These are phyloP conservation scores for Diddensiella transvaalensis DNA, from an alignment of 805 yeast species.

Conservation along the genomic window DNA sequence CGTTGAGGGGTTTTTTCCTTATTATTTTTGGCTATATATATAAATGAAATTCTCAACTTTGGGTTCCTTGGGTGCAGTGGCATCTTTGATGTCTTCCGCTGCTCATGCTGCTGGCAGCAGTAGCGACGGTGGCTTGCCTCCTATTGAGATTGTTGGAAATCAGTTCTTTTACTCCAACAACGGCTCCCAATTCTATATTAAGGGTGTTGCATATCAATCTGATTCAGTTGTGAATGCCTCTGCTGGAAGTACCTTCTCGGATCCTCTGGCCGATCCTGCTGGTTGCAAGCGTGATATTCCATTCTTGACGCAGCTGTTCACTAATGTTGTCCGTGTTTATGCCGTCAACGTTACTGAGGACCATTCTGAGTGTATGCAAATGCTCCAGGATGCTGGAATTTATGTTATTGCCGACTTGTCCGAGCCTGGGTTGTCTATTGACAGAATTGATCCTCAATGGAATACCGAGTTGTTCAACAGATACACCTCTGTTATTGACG, in stretches of 20 bases:
- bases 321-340: slow-evolving; percentile 82
- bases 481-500: slow-evolving; percentile 79
- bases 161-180: slow-evolving; percentile 70
- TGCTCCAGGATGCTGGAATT: slow-evolving; percentile 78
- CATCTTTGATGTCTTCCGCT: slow-evolving; percentile 3
- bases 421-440: slow-evolving; percentile 76
- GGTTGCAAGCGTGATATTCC: slow-evolving; percentile 81
- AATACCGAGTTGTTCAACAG: slow-evolving; percentile 64
- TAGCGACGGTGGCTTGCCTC: slow-evolving; percentile 33
- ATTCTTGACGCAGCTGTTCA: slow-evolving; percentile 60
- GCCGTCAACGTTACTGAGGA: slow-evolving; percentile 68
- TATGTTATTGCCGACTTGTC: slow-evolving; percentile 88
- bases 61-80: slow-evolving; percentile 16
- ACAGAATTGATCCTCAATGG: slow-evolving; percentile 78
- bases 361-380: slow-evolving; percentile 76
- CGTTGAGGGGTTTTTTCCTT: background rate
- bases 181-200: slow-evolving; percentile 80
- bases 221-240: slow-evolving; percentile 48
- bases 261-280: slow-evolving; percentile 70
- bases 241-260: slow-evolving; percentile 62
- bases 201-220: slow-evolving; percentile 86
- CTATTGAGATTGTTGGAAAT: slow-evolving; percentile 64
- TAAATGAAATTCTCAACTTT: slow-evolving; percentile 1
- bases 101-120: background rate
- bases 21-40: background rate